Conservation (phyloP, 2,329 filamentous ascomycete genomes). For the Cordyceps javanica region DNA sequence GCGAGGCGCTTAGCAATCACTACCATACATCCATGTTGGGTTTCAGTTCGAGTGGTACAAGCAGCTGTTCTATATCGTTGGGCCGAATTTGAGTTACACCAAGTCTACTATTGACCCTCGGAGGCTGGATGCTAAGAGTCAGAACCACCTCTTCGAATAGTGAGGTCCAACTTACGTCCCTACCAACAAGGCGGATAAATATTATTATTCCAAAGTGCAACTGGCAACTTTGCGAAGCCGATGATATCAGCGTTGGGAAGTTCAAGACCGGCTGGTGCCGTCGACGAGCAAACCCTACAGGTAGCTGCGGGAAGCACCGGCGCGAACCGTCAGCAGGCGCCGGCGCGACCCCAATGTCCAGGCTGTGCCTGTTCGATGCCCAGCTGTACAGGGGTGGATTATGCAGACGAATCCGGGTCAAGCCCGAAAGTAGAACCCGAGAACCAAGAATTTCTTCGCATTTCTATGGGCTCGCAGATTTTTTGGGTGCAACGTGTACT, state of each 20-base stretch:
- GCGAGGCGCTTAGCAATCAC: not conserved
- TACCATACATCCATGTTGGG: not conserved
- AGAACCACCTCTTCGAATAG: not conserved
- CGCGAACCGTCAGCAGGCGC: constrained; percentile 9
- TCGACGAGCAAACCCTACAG: not conserved
- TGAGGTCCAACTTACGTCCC: too few species aligned
- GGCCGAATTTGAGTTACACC: not conserved
- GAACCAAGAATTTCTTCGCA: not conserved
- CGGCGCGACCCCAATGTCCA: not conserved
- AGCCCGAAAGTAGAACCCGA: not conserved
- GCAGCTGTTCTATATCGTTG: not conserved
- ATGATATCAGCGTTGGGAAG: not conserved
- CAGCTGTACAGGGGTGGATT: constrained; percentile 7
- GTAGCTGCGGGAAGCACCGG: constrained; percentile 11
- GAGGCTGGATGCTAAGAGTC: not conserved
- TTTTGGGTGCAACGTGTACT: too few species aligned
- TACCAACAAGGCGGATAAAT: not conserved
- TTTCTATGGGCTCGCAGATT: too few species aligned
- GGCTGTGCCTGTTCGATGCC: constrained; percentile 1
- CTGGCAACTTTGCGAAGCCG: not conserved
- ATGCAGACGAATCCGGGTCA: not conserved
- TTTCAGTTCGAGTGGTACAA: not conserved
- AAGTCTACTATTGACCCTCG: not conserved
- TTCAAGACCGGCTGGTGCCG: not conserved
- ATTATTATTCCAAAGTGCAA: not conserved